Evolutionary conservation across 305 asterid species (phyloP).

Genomic region (Fraxinus platypoda): DNA sequence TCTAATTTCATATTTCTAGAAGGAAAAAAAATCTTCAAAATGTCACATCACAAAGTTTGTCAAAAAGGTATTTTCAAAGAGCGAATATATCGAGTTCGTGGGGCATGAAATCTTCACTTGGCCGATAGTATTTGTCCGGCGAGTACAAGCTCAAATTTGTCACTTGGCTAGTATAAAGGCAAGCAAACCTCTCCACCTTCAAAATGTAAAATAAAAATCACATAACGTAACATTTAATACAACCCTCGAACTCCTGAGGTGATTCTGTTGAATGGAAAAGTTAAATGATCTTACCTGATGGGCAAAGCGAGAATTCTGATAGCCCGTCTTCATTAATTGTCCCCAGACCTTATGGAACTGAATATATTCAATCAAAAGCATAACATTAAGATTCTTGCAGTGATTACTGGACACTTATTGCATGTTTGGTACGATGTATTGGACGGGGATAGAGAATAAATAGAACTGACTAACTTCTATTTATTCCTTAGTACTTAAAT

Average conservation of each 20-base stretch:
- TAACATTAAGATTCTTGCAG: background rate
- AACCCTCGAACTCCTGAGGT: background rate
- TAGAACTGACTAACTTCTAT: background rate
- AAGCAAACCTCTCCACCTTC: constrained; percentile 96
- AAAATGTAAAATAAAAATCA: background rate
- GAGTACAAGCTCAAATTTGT: constrained; percentile 80
- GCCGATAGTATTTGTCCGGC: constrained; percentile 85
- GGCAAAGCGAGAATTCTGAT: constrained; percentile 96
- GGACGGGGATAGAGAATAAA: background rate
- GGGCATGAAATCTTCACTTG: constrained; percentile 97
- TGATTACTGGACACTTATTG: background rate
- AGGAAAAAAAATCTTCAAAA: background rate
- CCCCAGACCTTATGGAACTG: constrained; percentile 99
- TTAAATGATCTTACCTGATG: constrained; percentile 66
- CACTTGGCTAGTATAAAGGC: constrained; percentile 89
- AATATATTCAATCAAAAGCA: constrained; percentile 17
- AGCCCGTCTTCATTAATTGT: constrained; percentile 96
- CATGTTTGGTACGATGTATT: background rate
- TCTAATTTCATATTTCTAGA: constrained; percentile 2
- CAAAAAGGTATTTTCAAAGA: constrained; percentile 22
- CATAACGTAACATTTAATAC: background rate
- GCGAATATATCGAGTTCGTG: constrained; percentile 75
- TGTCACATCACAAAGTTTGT: background rate
- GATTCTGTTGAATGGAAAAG: background rate
- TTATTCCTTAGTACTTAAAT: background rate